Evolutionary conservation across 495 filamentous ascomycete genomes (phyloP).

Genomic region (Xylaria intraflava): DNA sequence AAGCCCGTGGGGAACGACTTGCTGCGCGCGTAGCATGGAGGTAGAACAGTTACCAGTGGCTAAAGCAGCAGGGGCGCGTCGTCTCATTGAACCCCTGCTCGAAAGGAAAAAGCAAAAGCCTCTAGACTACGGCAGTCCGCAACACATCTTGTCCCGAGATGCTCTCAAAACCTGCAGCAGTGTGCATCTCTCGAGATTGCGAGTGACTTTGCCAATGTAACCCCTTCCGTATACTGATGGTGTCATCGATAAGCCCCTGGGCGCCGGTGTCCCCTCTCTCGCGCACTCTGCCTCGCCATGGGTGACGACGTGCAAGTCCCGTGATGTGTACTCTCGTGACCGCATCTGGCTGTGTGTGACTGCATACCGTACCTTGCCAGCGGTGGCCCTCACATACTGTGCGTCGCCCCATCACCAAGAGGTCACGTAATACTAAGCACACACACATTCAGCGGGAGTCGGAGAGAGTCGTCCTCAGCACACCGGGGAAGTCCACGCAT

Average conservation of each 20-base stretch:
- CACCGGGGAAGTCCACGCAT: background rate
- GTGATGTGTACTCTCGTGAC: constrained; percentile 25
- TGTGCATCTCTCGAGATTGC: constrained; percentile 4
- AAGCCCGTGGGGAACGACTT: no score
- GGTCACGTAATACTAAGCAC: background rate
- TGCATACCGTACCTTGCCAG: constrained; percentile 16
- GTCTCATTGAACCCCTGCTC: background rate
- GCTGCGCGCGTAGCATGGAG: no score
- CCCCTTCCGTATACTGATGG: constrained; percentile 6
- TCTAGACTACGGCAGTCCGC: background rate
- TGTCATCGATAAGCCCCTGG: constrained; percentile 7
- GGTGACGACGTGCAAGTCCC: constrained; percentile 21
- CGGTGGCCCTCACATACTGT: background rate
- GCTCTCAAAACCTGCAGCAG: constrained; percentile 9
- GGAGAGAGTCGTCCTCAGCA: constrained; percentile 8
- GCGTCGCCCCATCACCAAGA: background rate
- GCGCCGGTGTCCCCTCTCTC: constrained; percentile 1
- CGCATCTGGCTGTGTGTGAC: constrained; percentile 27
- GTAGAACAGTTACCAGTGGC: background rate
- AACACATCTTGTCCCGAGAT: background rate
- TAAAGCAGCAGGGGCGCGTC: background rate
- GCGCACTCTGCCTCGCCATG: constrained; percentile 7
- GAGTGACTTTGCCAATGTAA: constrained; percentile 12
- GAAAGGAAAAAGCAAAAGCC: background rate
- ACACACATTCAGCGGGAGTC: background rate